A percentile compares a stretch with the other conserved stretches of the same genome.
Evolutionary conservation across 1,139 yeast genomes (phyloP).

Genomic region (Kodamaea derodonti): DNA sequence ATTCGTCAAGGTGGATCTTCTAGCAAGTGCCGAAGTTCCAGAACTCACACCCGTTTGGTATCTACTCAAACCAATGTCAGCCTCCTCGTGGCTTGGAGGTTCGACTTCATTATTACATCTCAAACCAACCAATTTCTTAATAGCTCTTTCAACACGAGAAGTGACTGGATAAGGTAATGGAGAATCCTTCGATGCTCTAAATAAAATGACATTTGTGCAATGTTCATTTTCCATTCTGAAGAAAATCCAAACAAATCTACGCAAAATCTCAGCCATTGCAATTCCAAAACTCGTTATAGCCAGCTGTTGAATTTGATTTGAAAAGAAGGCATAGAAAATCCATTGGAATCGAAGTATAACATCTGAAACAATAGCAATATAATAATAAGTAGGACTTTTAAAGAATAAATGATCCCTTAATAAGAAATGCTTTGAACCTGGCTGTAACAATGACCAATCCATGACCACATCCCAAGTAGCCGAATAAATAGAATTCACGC

Average conservation of each 20-base stretch:
- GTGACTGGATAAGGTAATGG: constrained; percentile 73
- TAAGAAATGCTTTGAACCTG: constrained; percentile 52
- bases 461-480: constrained; percentile 85
- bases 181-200: constrained; percentile 82
- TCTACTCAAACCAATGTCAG: constrained; percentile 9
- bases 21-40: constrained; percentile 17
- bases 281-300: constrained; percentile 85
- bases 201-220: constrained; percentile 78
- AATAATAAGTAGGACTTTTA: constrained; percentile 58
- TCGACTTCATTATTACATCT: constrained; percentile 18
- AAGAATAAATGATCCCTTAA: constrained; percentile 72
- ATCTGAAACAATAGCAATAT: constrained; percentile 68
- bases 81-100: constrained; percentile 10
- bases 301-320: constrained; percentile 77
- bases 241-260: constrained; percentile 85
- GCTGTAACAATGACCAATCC: constrained; percentile 92
- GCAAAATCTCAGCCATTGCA: constrained; percentile 73
- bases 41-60: constrained; percentile 6
- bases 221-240: constrained; percentile 97
- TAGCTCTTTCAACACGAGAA: constrained; percentile 34
- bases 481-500: constrained; percentile 65
- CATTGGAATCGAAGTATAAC: constrained; percentile 81
- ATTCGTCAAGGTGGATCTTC: constrained; percentile 35
- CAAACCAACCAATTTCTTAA: constrained; percentile 36
- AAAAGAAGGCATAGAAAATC: constrained; percentile 77